Evolutionary conservation across 345 rosid genomes (phyloP).

Genomic region (Eucalyptus erythrocorys): DNA sequence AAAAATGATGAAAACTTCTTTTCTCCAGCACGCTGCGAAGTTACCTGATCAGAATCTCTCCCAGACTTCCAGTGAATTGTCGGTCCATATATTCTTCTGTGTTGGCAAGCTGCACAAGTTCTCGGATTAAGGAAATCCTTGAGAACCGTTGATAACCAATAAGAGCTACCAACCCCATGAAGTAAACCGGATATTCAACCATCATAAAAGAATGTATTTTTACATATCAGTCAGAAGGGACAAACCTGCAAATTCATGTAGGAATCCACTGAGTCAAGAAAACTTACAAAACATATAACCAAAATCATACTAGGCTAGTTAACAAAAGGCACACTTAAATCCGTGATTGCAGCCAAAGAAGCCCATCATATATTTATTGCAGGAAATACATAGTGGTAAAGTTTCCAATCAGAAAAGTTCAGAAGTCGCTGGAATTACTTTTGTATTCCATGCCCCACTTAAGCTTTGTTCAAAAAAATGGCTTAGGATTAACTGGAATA

Average conservation of each 20-base stretch:
- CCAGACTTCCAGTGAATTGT: slow-evolving; percentile 70
- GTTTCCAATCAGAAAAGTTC: background rate
- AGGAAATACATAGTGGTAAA: background rate
- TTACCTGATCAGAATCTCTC: slow-evolving; percentile 90
- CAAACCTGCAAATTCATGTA: slow-evolving; percentile 93
- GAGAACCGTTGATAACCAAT: background rate
- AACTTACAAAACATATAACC: slow-evolving; percentile 28
- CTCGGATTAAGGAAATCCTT: background rate
- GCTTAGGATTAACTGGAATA: slow-evolving; percentile 77
- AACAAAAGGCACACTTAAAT: background rate
- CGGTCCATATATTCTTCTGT: slow-evolving; percentile 83
- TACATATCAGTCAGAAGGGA: background rate
- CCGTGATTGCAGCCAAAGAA: background rate
- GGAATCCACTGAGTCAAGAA: slow-evolving; percentile 87
- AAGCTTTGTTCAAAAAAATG: slow-evolving; percentile 87
- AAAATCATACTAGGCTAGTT: background rate
- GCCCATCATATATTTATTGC: background rate
- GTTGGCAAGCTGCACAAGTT: slow-evolving; percentile 56
- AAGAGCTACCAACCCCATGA: background rate
- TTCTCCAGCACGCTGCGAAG: background rate
- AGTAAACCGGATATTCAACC: background rate
- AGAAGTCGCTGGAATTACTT: slow-evolving; percentile 10
- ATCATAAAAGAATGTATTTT: background rate
- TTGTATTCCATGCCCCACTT: slow-evolving; percentile 98
- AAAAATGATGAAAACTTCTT: background rate